phyloP scores from a whole-genome alignment of 1,284 basidiomycete genomes.

The Schizopora paradoxa region DNA sequence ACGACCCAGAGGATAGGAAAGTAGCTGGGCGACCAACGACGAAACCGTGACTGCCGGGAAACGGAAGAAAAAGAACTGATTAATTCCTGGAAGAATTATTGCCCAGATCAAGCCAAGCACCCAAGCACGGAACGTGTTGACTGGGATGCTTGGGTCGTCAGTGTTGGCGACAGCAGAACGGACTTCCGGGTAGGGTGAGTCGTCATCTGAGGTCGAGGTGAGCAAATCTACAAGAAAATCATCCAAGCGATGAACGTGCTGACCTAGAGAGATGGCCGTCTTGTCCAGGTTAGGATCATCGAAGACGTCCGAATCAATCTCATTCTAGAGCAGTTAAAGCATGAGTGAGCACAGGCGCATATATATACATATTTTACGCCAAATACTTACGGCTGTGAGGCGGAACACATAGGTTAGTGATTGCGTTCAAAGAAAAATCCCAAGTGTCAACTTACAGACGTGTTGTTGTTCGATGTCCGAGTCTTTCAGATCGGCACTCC shows the following conservation, averaged over 20 bases:
- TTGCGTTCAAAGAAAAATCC: too few relatives aligned
- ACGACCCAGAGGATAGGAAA: constrained; percentile 30
- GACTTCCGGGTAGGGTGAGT: constrained; percentile 40
- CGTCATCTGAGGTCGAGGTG: constrained; percentile 63
- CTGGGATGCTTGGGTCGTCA: constrained; percentile 34
- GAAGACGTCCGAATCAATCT: too few relatives aligned
- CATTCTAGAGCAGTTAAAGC: too few relatives aligned
- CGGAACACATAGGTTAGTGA: too few relatives aligned
- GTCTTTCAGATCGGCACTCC: too few relatives aligned
- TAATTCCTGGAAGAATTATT: constrained; percentile 38
- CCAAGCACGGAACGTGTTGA: constrained; percentile 51
- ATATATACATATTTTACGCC: too few relatives aligned
- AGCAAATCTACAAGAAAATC: too few relatives aligned
- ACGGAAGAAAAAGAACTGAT: constrained; percentile 43
- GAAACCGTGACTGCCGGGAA: constrained; percentile 30
- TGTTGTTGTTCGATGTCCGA: too few relatives aligned
- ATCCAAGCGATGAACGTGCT: constrained; percentile 13
- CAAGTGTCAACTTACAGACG: too few relatives aligned
- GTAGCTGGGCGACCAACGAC: constrained; percentile 29
- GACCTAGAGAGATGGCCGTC: constrained; percentile 20
- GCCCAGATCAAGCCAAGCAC: constrained; percentile 46
- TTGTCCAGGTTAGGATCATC: constrained; percentile 64
- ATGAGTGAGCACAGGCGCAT: too few relatives aligned
- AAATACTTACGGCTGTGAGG: too few relatives aligned
- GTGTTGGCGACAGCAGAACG: constrained; percentile 37